Evolutionary conservation across 352 stramenopile genomes (phyloP).

Genomic region (Phytophthora capsici): DNA sequence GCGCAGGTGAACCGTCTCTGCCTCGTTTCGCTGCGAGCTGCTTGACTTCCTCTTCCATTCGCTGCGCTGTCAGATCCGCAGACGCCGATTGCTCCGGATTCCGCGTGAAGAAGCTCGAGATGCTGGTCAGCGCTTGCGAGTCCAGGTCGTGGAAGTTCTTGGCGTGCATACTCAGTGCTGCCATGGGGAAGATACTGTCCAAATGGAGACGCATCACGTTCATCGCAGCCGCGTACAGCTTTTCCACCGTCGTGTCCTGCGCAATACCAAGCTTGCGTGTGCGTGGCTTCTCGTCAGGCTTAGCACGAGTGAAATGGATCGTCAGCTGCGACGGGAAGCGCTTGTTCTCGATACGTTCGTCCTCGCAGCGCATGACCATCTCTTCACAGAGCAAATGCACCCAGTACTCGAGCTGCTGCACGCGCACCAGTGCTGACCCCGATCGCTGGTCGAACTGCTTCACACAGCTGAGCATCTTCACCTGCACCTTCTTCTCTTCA

Average conservation of each 20-base stretch:
- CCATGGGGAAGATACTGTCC: conserved; percentile 63
- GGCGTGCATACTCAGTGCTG: conserved; percentile 59
- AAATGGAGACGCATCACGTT: conserved; percentile 59
- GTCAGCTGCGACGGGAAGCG: conserved; percentile 71
- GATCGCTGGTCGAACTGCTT: conserved; percentile 87
- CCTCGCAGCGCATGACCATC: conserved; percentile 79
- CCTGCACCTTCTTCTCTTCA: conserved; percentile 68
- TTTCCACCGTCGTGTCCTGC: conserved; percentile 61
- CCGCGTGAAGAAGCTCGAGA: conserved; percentile 79
- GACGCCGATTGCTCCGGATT: conserved; percentile 8
- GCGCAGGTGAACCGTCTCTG: conserved; percentile 9
- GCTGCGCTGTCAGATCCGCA: conserved; percentile 12
- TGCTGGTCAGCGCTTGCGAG: conserved; percentile 47
- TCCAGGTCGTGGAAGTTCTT: conserved; percentile 77
- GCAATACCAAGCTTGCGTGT: conserved; percentile 58
- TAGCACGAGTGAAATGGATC: conserved; percentile 56
- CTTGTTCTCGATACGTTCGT: conserved; percentile 81
- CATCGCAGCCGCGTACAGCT: conserved; percentile 61
- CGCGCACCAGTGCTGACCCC: conserved; percentile 43
- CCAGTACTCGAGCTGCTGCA: conserved; percentile 81
- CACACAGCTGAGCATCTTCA: conserved; percentile 72
- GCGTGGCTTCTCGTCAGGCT: conserved; percentile 50
- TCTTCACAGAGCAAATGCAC: conserved; percentile 74
- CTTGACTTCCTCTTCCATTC: conserved; percentile 35
- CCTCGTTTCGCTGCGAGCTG: conserved; percentile 29